These are phyloP conservation scores for Mycosphaerella arachidis DNA, from an alignment of 2,329 filamentous ascomycete genomes.

Conservation along the genomic window DNA sequence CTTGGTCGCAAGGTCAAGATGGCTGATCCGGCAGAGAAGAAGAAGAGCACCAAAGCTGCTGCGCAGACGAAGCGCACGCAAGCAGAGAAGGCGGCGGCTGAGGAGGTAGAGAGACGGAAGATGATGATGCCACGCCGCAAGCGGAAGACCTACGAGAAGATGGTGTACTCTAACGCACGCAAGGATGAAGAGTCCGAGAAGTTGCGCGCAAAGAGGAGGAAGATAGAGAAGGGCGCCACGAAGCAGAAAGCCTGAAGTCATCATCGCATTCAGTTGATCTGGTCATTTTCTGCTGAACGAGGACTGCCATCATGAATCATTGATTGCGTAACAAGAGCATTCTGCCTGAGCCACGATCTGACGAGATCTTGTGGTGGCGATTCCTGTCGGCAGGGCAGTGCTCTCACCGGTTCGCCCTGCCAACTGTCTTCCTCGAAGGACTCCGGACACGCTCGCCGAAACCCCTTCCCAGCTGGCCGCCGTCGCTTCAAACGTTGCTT, in stretches of 20 bases:
- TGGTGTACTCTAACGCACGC: conserved; percentile 92
- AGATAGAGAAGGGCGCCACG: conserved; percentile 57
- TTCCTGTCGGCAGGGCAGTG: conserved; percentile 1
- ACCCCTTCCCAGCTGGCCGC: not conserved
- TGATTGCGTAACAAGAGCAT: not conserved
- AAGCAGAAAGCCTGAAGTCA: conserved; percentile 3
- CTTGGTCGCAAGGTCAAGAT: conserved; percentile 55
- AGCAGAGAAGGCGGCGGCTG: conserved; percentile 63
- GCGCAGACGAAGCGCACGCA: conserved; percentile 63
- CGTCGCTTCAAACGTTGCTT: conserved; percentile 1
- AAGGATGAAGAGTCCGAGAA: conserved; percentile 85
- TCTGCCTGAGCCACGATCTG: not conserved
- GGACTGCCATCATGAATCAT: not conserved
- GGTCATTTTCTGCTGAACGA: not conserved
- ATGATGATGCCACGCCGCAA: conserved; percentile 99
- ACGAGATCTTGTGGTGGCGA: conserved; percentile 2
- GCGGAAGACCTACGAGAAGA: conserved; percentile 94
- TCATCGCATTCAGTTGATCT: not conserved
- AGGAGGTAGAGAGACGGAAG: conserved; percentile 88
- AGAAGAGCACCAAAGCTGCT: conserved; percentile 62
- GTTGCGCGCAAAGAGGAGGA: conserved; percentile 83
- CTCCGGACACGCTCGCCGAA: not conserved
- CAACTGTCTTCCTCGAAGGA: not conserved
- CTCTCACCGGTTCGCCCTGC: not conserved
- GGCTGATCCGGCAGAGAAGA: conserved; percentile 51